A percentile compares a stretch with the other conserved stretches of the same genome.
Conservation (phyloP, 805 yeast species). For the Wickerhamomyces xylosicus region DNA sequence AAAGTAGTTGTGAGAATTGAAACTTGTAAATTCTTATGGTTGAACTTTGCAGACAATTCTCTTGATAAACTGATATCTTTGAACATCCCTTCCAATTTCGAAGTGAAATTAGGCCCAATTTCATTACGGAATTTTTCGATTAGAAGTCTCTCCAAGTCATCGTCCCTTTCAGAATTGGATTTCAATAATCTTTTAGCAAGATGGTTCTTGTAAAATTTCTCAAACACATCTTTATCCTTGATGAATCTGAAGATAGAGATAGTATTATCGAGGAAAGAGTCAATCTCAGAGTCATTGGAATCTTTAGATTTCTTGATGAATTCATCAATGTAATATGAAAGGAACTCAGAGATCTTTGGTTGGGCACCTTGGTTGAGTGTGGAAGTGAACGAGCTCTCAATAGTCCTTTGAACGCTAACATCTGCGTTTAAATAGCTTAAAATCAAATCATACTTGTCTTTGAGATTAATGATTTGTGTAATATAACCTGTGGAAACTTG, state of each 20-base stretch:
- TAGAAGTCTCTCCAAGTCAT: conserved; percentile 60
- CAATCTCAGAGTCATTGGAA: conserved; percentile 33
- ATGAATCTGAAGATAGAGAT: conserved; percentile 56
- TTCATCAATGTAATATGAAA: conserved; percentile 51
- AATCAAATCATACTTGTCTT: conserved; percentile 39
- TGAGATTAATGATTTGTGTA: conserved; percentile 40
- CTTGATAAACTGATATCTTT: conserved; percentile 59
- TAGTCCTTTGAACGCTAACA: conserved; percentile 36
- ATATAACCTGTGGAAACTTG: conserved; percentile 39
- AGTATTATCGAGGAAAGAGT: conserved; percentile 39
- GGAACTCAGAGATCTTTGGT: conserved; percentile 36
- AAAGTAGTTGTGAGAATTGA: conserved; percentile 49
- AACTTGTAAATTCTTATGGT: conserved; percentile 31
- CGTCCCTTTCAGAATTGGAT: conserved; percentile 18
- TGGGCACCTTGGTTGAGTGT: conserved; percentile 41
- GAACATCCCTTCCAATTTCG: conserved; percentile 79
- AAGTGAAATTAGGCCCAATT: conserved; percentile 69
- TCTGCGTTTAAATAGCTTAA: conserved; percentile 36
- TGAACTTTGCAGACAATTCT: conserved; percentile 34
- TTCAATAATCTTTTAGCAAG: conserved; percentile 69
- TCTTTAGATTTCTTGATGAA: conserved; percentile 40
- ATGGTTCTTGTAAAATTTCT: conserved; percentile 75
- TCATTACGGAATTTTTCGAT: conserved; percentile 63
- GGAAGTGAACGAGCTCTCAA: conserved; percentile 51
- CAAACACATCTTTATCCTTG: conserved; percentile 79